Base-by-base conservation (phyloP, 768 basidiomycete species). In the Suillus discolor region DNA sequence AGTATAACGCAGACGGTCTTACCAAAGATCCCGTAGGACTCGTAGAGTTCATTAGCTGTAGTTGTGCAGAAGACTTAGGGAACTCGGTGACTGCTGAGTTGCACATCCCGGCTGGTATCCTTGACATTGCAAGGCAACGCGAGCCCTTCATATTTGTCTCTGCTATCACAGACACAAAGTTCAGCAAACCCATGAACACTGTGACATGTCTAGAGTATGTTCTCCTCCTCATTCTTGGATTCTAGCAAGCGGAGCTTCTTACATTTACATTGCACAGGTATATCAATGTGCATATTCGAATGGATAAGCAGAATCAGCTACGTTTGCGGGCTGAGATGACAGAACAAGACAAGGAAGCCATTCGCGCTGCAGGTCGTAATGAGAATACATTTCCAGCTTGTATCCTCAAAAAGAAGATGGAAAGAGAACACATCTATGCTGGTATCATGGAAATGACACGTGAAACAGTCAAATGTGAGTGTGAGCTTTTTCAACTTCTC, bases 261-360 rank as follows among this genome's bases (percentile, higher is more conserved):
- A 57, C 12, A 34, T 34, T 1, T 20, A 20, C 4, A 1, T 28
- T 25, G 39, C 28, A 38, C 11, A 71, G 69, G 61, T 62, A 38
- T 25, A 65, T 68, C 31, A 65, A 71, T 18, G n/a, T 25, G 5
- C 70, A 71, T 20, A 53, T 71, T 28, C 65, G 67, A 16, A 47
- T 62, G 1, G 70, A 71, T 31, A 71, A 71, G 44, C 6, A 71
- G 55, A 71, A 71, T 12, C 34, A 71, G 39, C 12, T 70, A 39
- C 63, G 57, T 41, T 44, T 68, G 7, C 67, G 65, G 4, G 41
- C 59, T 13, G 69, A 71, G 41, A 71, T 71, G 47, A 71, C 67
- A 23, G 67, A 66, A 6, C n/a, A 45, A 38, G 70, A 71, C 34
- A 71, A 68, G 28, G 55, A 16, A 11, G 64, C 66, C 3, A 49